These are phyloP conservation scores for Calonectria fujianensis DNA, from an alignment of 2,329 filamentous ascomycete species.

Conservation along the genomic window DNA sequence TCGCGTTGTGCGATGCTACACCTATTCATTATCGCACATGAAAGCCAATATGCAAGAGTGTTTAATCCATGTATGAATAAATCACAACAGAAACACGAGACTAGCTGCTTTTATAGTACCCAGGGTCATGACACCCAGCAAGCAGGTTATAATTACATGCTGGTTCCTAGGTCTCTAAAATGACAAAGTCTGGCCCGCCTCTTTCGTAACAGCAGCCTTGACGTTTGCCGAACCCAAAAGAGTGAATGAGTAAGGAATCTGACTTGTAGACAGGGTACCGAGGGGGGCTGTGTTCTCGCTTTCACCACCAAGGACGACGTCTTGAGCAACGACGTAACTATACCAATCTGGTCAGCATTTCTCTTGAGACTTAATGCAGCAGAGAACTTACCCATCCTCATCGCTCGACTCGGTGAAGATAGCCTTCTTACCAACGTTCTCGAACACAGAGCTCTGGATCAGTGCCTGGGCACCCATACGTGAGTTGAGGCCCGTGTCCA, in stretches of 20 bases:
- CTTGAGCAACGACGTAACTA: constrained; percentile 16
- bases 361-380: background rate
- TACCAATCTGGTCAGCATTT: background rate
- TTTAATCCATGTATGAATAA: background rate
- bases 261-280: constrained; percentile 1
- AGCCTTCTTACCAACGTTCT: constrained; percentile 52
- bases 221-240: constrained; percentile 21
- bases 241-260: constrained; percentile 10
- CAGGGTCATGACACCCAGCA: no score
- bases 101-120: no score
- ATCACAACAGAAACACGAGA: no score
- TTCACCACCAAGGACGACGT: constrained; percentile 8
- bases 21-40: background rate
- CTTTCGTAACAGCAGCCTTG: constrained; percentile 4
- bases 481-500: constrained; percentile 53
- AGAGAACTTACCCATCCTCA: constrained; percentile 15
- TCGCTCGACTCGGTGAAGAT: constrained; percentile 51
- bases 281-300: constrained; percentile 6
- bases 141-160: no score
- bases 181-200: constrained; percentile 12
- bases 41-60: background rate
- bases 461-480: constrained; percentile 52
- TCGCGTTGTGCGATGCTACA: background rate
- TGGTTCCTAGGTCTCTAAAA: background rate
- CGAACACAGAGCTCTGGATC: constrained; percentile 50